Evolutionary conservation across 441 rosid genomes (phyloP).

Genomic region (Viola pubescens): DNA sequence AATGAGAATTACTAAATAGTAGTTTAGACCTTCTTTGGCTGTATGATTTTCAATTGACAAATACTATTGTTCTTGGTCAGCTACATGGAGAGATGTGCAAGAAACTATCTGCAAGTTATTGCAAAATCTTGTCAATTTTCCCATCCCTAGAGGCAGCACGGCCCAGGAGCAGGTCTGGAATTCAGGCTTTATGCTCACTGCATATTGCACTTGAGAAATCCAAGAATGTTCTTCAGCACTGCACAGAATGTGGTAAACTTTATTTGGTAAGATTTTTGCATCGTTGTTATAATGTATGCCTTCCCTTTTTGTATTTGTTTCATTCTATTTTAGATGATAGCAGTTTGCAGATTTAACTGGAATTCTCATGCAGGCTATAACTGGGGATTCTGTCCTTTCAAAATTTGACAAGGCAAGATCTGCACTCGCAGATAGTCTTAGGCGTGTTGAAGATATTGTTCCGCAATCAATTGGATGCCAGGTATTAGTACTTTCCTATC

Average conservation of each 20-base stretch:
- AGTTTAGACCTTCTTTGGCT: too few species aligned
- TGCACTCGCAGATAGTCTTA: slow-evolving; percentile 78
- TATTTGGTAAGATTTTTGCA: slow-evolving; percentile 54
- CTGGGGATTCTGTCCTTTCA: slow-evolving; percentile 81
- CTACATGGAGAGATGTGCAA: slow-evolving; percentile 94
- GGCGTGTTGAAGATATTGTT: slow-evolving; percentile 91
- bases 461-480: slow-evolving; percentile 81
- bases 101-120: slow-evolving; percentile 58
- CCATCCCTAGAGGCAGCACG: slow-evolving; percentile 93
- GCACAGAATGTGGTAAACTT: slow-evolving; percentile 89
- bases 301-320: neutral
- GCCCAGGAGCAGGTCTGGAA: slow-evolving; percentile 95
- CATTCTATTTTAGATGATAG: slow-evolving; percentile 4
- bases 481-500: slow-evolving; percentile 28
- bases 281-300: neutral
- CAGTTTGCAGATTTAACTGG: slow-evolving; percentile 9
- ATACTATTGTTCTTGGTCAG: slow-evolving; percentile 31
- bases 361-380: slow-evolving; percentile 66
- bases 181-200: slow-evolving; percentile 87
- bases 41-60: slow-evolving; percentile 8
- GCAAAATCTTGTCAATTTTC: slow-evolving; percentile 67
- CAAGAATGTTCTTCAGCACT: slow-evolving; percentile 82
- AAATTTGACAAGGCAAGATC: slow-evolving; percentile 78
- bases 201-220: slow-evolving; percentile 94
- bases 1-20: too few species aligned